A percentile compares a stretch with the other conserved stretches of the same genome.
phyloP scores from a whole-genome alignment of 306 rosid genomes.

The Cucurbita moschata region DNA sequence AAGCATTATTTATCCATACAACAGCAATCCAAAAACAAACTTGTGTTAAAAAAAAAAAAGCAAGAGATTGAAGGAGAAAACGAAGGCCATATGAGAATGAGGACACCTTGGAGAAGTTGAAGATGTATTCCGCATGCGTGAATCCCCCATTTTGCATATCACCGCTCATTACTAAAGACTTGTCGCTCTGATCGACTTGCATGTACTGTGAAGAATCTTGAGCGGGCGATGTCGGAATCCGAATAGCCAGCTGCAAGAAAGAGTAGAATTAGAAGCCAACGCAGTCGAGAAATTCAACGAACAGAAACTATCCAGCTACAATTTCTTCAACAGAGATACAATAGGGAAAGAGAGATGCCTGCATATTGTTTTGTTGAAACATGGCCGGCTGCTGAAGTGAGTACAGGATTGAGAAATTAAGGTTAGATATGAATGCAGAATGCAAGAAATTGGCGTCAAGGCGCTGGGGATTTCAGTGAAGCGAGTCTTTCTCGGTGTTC shows the following conservation, averaged over 20 bases:
- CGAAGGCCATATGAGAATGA: neutral
- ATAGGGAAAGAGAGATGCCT: neutral
- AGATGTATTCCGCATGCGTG: constrained; percentile 38
- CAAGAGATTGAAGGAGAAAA: neutral
- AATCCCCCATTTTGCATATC: constrained; percentile 32
- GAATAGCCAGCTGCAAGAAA: constrained; percentile 5
- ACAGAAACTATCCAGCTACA: neutral
- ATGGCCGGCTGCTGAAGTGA: neutral
- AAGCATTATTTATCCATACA: neutral
- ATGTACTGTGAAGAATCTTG: constrained; percentile 31
- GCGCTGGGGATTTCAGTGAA: neutral
- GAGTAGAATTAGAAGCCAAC: neutral
- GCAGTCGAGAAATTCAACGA: neutral
- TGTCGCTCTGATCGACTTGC: constrained; percentile 41
- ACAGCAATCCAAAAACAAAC: neutral
- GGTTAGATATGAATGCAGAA: neutral
- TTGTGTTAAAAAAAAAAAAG: neutral
- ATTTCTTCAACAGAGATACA: neutral
- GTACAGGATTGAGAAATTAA: neutral
- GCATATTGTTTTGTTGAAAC: constrained; percentile 5
- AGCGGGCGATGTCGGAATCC: constrained; percentile 12
- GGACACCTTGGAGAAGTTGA: constrained; percentile 43
- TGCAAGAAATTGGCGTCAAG: neutral
- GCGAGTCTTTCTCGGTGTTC: neutral
- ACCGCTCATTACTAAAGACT: constrained; percentile 8